Percentiles rank a stretch among this genome's conserved stretches.
These are phyloP conservation scores for Cichorium intybus DNA, from an alignment of 140 eudicot species.

Conservation along the genomic window DNA sequence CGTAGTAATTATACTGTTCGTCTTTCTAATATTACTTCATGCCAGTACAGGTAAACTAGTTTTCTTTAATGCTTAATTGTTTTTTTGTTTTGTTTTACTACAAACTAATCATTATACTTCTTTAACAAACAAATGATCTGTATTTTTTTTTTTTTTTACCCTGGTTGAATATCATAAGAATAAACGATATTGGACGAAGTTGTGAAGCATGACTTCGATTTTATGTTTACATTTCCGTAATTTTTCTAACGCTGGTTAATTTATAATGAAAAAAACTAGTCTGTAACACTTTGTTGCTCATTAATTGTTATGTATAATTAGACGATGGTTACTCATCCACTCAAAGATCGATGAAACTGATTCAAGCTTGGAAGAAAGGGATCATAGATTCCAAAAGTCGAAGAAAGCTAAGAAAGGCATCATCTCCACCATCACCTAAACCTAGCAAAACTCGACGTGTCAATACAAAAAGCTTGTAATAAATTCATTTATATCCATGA, in stretches of 20 bases:
- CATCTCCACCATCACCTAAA: slow-evolving; percentile 31
- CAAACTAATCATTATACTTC: neutral
- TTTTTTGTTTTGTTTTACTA: neutral
- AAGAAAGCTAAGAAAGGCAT: slow-evolving; percentile 22
- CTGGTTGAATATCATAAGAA: neutral
- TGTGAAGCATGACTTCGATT: neutral
- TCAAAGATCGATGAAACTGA: slow-evolving; percentile 7
- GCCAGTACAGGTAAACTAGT: slow-evolving; percentile 18
- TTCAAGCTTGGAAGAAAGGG: slow-evolving; percentile 22
- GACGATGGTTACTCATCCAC: neutral
- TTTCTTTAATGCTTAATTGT: neutral
- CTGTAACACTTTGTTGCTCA: neutral
- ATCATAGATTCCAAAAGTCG: neutral
- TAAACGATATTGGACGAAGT: neutral
- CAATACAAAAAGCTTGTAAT: neutral
- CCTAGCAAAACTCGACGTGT: neutral
- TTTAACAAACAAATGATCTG: neutral
- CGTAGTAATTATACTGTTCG: neutral
- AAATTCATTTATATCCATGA: neutral
- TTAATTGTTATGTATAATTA: neutral
- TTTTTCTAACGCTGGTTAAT: neutral
- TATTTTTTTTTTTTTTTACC: neutral
- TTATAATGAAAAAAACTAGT: neutral
- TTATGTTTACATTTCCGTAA: neutral
- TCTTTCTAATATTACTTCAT: slow-evolving; percentile 21